These are phyloP conservation scores for Scheffersomyces spartinae DNA, from an alignment of 805 yeast genomes.

Conservation along the genomic window DNA sequence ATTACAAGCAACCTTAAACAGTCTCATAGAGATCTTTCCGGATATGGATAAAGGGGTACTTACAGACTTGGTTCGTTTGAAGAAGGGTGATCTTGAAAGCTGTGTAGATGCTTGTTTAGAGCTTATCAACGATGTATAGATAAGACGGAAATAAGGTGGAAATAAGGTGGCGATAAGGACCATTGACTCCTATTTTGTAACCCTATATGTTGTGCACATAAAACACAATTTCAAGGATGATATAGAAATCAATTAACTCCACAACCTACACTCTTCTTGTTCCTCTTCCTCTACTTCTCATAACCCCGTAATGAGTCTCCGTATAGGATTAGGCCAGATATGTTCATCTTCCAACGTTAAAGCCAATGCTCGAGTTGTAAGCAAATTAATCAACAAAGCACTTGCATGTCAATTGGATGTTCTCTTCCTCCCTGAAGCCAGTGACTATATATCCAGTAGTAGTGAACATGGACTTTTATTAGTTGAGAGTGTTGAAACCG, in stretches of 20 bases:
- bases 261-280: too few relatives aligned
- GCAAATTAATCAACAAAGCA: conserved; percentile 53
- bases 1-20: conserved; percentile 21
- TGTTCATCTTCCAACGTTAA: conserved; percentile 57
- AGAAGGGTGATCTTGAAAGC: conserved; percentile 54
- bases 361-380: conserved; percentile 49
- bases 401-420: conserved; percentile 48
- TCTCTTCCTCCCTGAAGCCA: conserved; percentile 85
- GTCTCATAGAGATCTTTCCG: conserved; percentile 65
- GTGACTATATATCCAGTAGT: conserved; percentile 72
- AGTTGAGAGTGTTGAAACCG: conserved; percentile 39
- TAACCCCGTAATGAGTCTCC: too few relatives aligned
- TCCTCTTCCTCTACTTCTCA: too few relatives aligned
- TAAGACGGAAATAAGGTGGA: too few relatives aligned
- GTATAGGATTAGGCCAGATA: too few relatives aligned
- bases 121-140: conserved; percentile 10
- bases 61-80: conserved; percentile 57
- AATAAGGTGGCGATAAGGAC: too few relatives aligned
- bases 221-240: too few relatives aligned
- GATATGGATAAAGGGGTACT: conserved; percentile 55
- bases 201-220: too few relatives aligned
- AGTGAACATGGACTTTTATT: conserved; percentile 53
- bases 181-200: too few relatives aligned
- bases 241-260: too few relatives aligned
- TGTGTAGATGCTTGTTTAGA: conserved; percentile 55